Base-by-base conservation (phyloP, 2,329 filamentous ascomycete genomes). In the Venturia carpophila region DNA sequence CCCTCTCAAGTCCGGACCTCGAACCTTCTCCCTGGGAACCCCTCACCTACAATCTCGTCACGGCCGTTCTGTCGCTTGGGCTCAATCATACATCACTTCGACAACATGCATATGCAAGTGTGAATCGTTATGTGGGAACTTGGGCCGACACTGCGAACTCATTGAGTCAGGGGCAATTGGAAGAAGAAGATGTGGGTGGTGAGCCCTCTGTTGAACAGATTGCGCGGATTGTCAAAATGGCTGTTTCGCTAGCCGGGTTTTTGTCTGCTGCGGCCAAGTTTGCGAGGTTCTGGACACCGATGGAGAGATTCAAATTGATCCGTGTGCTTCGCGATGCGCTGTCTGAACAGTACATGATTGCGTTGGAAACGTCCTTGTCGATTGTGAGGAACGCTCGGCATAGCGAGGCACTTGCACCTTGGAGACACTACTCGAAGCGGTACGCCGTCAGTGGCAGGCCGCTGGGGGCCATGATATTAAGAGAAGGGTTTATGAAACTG, bases 21-120 rank as follows among this genome's bases (percentile, higher is more conserved):
- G 88, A 92, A 67, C 91, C 91, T 1, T 95, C 91, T 3, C 93
- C 95, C 24, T 94, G 91, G 80, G 93, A 97, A 75, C 83, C 87
- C 1, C 80, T 97, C 41, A 87, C 90, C 2, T 88, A 87, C 71
- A 87, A 90, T 70, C 83, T 99, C 47, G 89, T 91, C 0, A 84
- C 84, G 5, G 92, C 92, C 5, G 79, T 97, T 7, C 82, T 99
- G n/a, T 85, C 87, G 0, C 79, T 99, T 27, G 93, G 91, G 1
- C 82, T 85, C 61, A 87, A 87, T 64, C 90, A 93, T 74, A 79
- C 83, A 37, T 82, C 84, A 19, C 79, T 97, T 30, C 86, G 88
- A 67, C 81, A 87, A 65, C 79, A 80, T 1, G 85, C 91, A 1
- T 81, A 85, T 1, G 80, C 86, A 64, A 87, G 84, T 61, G 81